These are phyloP conservation scores for Sugiyamaella paludigena DNA, from an alignment of 1,139 yeast genomes.

Conservation along the genomic window DNA sequence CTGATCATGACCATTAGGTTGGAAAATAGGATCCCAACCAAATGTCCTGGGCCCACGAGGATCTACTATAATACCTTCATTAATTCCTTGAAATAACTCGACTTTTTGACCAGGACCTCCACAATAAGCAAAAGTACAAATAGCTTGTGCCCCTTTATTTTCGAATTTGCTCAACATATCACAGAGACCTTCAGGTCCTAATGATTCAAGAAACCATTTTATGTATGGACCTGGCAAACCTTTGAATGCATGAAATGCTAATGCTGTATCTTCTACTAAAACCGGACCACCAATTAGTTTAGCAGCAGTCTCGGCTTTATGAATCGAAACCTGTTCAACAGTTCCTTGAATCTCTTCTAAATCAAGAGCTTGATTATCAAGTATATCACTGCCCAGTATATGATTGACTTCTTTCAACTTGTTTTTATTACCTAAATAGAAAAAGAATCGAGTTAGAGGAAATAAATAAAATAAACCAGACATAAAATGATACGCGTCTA, in stretches of 20 bases:
- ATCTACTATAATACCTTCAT: constrained; percentile 73
- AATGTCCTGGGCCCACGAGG: constrained; percentile 77
- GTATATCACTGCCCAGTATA: constrained; percentile 59
- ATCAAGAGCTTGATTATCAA: constrained; percentile 61
- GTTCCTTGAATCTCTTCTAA: constrained; percentile 90
- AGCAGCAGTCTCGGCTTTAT: constrained; percentile 81
- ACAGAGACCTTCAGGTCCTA: constrained; percentile 64
- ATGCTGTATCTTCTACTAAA: constrained; percentile 91
- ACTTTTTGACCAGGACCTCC: constrained; percentile 75
- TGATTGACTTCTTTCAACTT: constrained; percentile 81
- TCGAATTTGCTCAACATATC: constrained; percentile 78
- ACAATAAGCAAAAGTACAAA: constrained; percentile 90
- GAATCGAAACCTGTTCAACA: constrained; percentile 73
- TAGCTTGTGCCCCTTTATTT: constrained; percentile 73
- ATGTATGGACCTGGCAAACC: constrained; percentile 90
- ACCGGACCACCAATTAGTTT: constrained; percentile 64
- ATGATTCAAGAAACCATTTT: constrained; percentile 79
- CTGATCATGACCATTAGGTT: constrained; percentile 62
- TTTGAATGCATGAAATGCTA: constrained; percentile 76
- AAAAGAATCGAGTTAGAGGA: too few species aligned
- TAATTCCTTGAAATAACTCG: constrained; percentile 76
- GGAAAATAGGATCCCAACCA: constrained; percentile 94
- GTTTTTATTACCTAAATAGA: constrained; percentile 74
- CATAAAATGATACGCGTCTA: too few species aligned
- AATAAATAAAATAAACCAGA: too few species aligned